A percentile compares a stretch with the other conserved stretches of the same genome.
These are phyloP conservation scores for Echites panduratus DNA, from an alignment of 257 asterid species.

Conservation along the genomic window DNA sequence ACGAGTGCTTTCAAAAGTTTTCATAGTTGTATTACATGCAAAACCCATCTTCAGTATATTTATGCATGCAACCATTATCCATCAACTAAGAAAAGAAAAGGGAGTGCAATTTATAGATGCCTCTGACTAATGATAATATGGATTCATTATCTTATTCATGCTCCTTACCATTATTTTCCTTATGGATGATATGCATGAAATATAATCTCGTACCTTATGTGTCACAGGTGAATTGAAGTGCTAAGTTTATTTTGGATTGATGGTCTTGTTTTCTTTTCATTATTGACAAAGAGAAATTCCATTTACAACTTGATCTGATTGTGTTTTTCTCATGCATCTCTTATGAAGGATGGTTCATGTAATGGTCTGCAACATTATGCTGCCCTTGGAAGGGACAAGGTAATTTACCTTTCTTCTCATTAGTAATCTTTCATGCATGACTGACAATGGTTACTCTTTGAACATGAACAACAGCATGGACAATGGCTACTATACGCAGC, in stretches of 20 bases:
- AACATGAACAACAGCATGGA: not conserved
- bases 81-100: not conserved
- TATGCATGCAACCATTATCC: not conserved
- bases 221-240: not conserved
- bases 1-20: not conserved
- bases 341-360: constrained; percentile 94
- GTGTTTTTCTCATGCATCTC: constrained; percentile 14
- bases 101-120: not conserved
- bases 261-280: not conserved
- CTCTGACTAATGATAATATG: not conserved
- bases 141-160: not conserved
- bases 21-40: not conserved
- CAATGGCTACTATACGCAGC: not conserved
- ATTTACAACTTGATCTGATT: constrained; percentile 20
- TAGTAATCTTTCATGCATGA: not conserved
- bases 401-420: constrained; percentile 27
- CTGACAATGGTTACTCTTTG: no score
- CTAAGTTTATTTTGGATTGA: not conserved
- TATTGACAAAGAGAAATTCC: constrained; percentile 3
- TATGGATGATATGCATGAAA: constrained; percentile 1
- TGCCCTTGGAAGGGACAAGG: constrained; percentile 99
- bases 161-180: not conserved
- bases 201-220: not conserved
- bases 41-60: not conserved
- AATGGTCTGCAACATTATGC: constrained; percentile 99